These are phyloP conservation scores for Herpetospermum pedunculosum DNA, from an alignment of 306 rosid species.

Conservation along the genomic window DNA sequence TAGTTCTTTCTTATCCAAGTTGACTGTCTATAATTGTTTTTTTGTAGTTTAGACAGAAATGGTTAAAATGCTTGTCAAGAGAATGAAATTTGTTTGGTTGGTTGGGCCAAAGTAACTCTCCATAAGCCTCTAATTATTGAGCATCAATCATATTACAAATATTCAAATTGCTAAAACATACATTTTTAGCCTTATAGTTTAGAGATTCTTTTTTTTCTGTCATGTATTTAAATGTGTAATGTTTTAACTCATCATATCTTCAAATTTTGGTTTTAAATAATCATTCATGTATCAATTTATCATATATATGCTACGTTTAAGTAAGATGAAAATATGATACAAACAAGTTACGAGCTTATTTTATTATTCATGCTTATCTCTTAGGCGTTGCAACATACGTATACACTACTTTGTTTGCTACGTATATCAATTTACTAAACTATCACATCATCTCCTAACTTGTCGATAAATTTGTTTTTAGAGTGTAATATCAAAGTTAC, in stretches of 20 bases:
- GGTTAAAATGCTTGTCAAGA: neutral
- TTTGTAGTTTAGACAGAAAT: neutral
- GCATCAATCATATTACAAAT: neutral
- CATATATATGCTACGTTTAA: too few species aligned
- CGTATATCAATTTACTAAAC: neutral
- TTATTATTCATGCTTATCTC: neutral
- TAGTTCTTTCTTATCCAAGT: neutral
- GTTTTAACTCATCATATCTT: neutral
- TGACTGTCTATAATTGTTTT: neutral
- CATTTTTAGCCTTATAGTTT: neutral
- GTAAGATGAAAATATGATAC: neutral
- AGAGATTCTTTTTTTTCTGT: neutral
- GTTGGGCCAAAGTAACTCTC: neutral
- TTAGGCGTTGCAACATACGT: neutral
- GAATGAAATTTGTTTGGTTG: neutral
- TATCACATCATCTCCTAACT: neutral
- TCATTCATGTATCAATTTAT: neutral
- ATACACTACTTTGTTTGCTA: neutral
- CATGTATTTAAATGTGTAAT: neutral
- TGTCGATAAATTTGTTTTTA: neutral
- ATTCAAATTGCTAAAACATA: neutral
- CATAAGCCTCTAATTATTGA: neutral
- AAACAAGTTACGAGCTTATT: neutral
- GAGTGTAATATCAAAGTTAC: neutral
- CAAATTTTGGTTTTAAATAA: neutral